Percentiles rank a stretch among this genome's conserved stretches.
Evolutionary conservation across 1,139 yeast genomes (phyloP).

Genomic region (Yamadazyma diddensiae): DNA sequence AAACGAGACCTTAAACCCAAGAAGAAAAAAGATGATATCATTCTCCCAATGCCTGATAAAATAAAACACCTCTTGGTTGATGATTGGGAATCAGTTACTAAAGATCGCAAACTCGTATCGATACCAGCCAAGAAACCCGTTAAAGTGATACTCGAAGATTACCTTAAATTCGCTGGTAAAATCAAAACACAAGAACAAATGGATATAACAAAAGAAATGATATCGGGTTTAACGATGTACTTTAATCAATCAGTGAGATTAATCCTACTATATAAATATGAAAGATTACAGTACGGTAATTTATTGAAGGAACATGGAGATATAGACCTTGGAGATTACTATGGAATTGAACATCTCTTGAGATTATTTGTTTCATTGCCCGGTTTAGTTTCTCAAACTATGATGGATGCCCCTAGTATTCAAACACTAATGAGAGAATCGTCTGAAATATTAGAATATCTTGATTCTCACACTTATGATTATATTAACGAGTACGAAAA

Average conservation of each 20-base stretch:
- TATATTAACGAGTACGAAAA: constrained; percentile 49
- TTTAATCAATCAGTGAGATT: constrained; percentile 76
- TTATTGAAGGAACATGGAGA: constrained; percentile 28
- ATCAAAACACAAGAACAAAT: constrained; percentile 26
- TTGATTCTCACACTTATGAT: constrained; percentile 46
- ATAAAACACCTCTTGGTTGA: constrained; percentile 75
- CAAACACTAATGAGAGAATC: constrained; percentile 42
- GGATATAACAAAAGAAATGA: constrained; percentile 63
- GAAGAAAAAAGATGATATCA: constrained; percentile 14
- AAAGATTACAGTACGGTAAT: constrained; percentile 75
- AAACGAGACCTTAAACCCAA: constrained; percentile 1
- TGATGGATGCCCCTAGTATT: constrained; percentile 79
- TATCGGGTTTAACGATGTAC: constrained; percentile 68
- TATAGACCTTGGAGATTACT: constrained; percentile 39
- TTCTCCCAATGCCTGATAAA: constrained; percentile 52
- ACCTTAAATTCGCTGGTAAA: constrained; percentile 39
- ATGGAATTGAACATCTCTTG: constrained; percentile 78
- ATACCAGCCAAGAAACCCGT: constrained; percentile 60
- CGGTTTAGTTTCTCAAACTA: constrained; percentile 70
- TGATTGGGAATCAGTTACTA: constrained; percentile 91
- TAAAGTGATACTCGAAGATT: constrained; percentile 45
- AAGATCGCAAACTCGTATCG: constrained; percentile 64
- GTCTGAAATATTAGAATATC: constrained; percentile 50
- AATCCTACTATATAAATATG: constrained; percentile 75
- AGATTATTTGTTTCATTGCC: constrained; percentile 77